Evolutionary conservation across 441 rosid species (phyloP).

Genomic region (Populus hybrid): DNA sequence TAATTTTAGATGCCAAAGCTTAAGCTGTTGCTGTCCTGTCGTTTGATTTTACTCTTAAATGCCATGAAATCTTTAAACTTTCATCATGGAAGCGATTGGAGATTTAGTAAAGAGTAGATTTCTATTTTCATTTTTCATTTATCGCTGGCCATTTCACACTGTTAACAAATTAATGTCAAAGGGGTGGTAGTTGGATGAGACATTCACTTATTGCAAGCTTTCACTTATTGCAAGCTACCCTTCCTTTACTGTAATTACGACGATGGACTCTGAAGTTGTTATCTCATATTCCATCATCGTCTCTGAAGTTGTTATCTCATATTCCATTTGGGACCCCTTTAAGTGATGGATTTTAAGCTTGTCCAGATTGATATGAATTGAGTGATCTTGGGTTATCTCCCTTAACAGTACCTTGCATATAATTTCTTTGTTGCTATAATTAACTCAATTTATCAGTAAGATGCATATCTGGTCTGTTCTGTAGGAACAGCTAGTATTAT

Average conservation of each 20-base stretch:
- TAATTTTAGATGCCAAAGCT: not conserved
- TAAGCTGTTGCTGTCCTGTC: not conserved
- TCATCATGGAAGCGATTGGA: not conserved
- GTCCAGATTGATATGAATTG: not conserved
- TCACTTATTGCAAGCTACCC: not conserved
- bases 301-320: not conserved
- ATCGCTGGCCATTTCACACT: conserved; percentile 1
- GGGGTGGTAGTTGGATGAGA: not conserved
- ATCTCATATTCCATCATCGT: not conserved
- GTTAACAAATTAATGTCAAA: not conserved
- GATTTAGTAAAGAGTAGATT: not conserved
- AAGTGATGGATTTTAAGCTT: not conserved
- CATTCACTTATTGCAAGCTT: not conserved
- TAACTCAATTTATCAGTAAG: not conserved
- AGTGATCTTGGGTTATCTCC: too few species aligned
- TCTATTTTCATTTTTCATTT: not conserved
- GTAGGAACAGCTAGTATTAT: not conserved
- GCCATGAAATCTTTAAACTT: not conserved
- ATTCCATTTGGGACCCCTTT: not conserved
- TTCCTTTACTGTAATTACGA: not conserved
- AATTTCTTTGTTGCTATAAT: not conserved
- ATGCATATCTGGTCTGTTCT: not conserved
- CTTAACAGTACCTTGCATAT: not conserved
- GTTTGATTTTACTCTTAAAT: not conserved
- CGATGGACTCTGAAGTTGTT: not conserved